phyloP scores from a whole-genome alignment of 192 early-diverging fungal genomes.

The Bifiguratus adelaidae region DNA sequence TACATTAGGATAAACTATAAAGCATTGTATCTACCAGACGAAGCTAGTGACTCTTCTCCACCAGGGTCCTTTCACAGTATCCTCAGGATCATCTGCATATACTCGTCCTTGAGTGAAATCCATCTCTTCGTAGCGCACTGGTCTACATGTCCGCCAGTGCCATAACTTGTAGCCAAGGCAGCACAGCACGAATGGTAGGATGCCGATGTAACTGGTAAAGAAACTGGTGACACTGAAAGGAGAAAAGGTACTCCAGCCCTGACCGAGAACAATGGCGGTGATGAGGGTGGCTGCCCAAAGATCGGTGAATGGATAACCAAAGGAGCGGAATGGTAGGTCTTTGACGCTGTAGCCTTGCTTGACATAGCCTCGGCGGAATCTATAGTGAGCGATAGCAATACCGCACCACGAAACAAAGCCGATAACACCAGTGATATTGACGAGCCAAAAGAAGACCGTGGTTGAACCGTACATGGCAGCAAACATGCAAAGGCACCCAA shows the following conservation, averaged over 20 bases:
- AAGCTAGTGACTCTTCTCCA: too few relatives aligned
- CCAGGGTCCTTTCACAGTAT: too few relatives aligned
- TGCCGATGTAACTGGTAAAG: constrained; percentile 53
- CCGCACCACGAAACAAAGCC: constrained; percentile 84
- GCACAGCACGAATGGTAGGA: constrained; percentile 49
- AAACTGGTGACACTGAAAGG: constrained; percentile 37
- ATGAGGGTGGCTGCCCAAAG: too few relatives aligned
- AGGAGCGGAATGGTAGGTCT: constrained; percentile 62
- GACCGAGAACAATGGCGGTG: constrained; percentile 52
- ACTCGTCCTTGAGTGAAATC: too few relatives aligned
- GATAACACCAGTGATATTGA: constrained; percentile 54
- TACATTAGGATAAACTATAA: too few relatives aligned
- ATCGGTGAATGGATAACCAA: constrained; percentile 59
- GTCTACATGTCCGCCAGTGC: too few relatives aligned
- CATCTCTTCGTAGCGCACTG: too few relatives aligned
- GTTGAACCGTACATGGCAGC: constrained; percentile 37
- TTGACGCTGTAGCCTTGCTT: constrained; percentile 51
- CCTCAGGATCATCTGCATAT: too few relatives aligned
- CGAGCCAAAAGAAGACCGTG: constrained; percentile 25
- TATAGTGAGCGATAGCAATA: constrained; percentile 72
- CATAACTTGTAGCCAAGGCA: constrained; percentile 60
- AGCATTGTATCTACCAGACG: too few relatives aligned
- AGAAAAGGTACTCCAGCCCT: constrained; percentile 44
- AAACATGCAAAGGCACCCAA: constrained; percentile 50
- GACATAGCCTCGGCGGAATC: constrained; percentile 74